A percentile compares a stretch with the other conserved stretches of the same genome.
Evolutionary conservation across 2,329 filamentous ascomycete genomes (phyloP).

Genomic region (Colletotrichum chlorophyti): DNA sequence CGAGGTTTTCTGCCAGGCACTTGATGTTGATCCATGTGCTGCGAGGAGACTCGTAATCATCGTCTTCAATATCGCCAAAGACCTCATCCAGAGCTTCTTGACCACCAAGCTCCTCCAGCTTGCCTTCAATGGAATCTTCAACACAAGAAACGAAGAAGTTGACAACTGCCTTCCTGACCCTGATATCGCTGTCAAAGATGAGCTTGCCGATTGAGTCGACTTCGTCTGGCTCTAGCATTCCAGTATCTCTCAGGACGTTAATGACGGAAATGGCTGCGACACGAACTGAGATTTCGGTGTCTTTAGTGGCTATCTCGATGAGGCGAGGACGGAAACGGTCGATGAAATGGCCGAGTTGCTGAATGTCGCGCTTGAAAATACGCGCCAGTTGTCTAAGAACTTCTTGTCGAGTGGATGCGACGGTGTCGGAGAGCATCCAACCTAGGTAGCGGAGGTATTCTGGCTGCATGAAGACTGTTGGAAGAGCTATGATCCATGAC

Average conservation of each 20-base stretch:
- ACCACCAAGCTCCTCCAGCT: constrained; percentile 84
- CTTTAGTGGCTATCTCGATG: constrained; percentile 90
- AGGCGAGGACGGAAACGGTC: constrained; percentile 87
- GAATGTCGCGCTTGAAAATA: constrained; percentile 81
- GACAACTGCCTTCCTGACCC: constrained; percentile 87
- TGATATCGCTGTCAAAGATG: constrained; percentile 85
- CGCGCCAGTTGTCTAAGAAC: constrained; percentile 83
- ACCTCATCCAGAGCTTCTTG: constrained; percentile 78
- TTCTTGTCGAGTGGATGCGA: constrained; percentile 78
- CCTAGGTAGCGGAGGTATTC: constrained; percentile 91
- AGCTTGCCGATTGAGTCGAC: constrained; percentile 87
- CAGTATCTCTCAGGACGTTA: constrained; percentile 81
- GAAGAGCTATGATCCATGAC: constrained; percentile 85
- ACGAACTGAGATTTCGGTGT: constrained; percentile 82
- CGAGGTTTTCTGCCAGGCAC: constrained; percentile 83
- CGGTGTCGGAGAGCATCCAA: constrained; percentile 90
- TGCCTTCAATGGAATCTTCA: constrained; percentile 78
- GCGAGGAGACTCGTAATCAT: constrained; percentile 78
- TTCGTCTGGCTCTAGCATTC: constrained; percentile 88
- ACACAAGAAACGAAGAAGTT: constrained; percentile 91
- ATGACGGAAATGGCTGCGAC: constrained; percentile 82
- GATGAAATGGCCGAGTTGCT: constrained; percentile 88
- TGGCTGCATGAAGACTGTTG: constrained; percentile 89
- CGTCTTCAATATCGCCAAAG: constrained; percentile 73
- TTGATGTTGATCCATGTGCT: constrained; percentile 92